Conservation (phyloP, 202 grass and related monocot species). For the Zizania palustris region DNA sequence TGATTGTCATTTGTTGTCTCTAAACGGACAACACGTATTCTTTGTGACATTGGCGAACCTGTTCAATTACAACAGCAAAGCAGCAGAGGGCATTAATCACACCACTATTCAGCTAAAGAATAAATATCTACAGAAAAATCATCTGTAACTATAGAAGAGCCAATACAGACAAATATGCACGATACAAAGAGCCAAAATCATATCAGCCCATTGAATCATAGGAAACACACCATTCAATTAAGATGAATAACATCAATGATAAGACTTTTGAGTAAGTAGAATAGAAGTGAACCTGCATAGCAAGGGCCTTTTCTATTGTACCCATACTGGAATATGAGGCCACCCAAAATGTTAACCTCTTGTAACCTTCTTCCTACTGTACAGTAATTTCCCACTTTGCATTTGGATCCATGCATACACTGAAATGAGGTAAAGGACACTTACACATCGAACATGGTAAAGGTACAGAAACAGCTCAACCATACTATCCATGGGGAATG, state of each 20-base stretch:
- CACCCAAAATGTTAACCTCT: constrained; percentile 92
- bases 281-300: constrained; percentile 71
- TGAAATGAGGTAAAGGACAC: constrained; percentile 55
- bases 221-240: constrained; percentile 16
- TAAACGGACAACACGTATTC: constrained; percentile 83
- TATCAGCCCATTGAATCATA: constrained; percentile 30
- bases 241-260: constrained; percentile 3
- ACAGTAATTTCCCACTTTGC: constrained; percentile 91
- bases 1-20: constrained; percentile 72
- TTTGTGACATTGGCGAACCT: constrained; percentile 80
- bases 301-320: constrained; percentile 85
- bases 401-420: constrained; percentile 99
- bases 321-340: constrained; percentile 98
- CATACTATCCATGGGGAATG: neutral
- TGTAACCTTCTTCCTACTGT: constrained; percentile 93
- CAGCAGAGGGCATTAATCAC: constrained; percentile 17
- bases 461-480: neutral
- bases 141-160: constrained; percentile 15
- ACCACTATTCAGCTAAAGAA: neutral
- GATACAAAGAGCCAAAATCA: constrained; percentile 15
- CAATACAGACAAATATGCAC: constrained; percentile 23
- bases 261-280: constrained; percentile 25
- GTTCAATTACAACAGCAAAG: constrained; percentile 37
- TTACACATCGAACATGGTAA: neutral
- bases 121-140: constrained; percentile 3